These are phyloP conservation scores for Vitis cinerea DNA, from an alignment of 164 flowering plant species.

Conservation along the genomic window DNA sequence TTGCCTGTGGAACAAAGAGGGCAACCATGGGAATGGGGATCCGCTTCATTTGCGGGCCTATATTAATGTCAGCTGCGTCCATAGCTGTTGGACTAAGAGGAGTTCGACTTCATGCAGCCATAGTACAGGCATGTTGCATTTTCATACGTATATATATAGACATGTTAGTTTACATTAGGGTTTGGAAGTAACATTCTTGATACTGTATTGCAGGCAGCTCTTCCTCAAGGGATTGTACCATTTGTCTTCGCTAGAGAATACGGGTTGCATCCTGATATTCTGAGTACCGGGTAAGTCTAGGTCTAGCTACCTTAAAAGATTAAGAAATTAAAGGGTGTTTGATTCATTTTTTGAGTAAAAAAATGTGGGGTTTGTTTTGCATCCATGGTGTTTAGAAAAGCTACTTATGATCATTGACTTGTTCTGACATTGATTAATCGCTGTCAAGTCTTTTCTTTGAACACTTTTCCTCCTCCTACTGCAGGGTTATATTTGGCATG, in stretches of 20 bases:
- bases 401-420: not conserved
- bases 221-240: conserved; percentile 74
- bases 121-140: conserved; percentile 46
- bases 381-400: not conserved
- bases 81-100: conserved; percentile 51
- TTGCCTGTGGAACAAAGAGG: conserved; percentile 59
- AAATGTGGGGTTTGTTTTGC: not conserved
- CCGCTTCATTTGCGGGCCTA: conserved; percentile 57
- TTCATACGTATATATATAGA: not conserved
- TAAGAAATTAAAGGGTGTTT: not conserved
- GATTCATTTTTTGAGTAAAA: too few species aligned
- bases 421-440: not conserved
- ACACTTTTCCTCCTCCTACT: conserved; percentile 7
- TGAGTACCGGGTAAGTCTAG: conserved; percentile 56
- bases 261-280: conserved; percentile 63
- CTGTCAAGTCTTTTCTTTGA: not conserved
- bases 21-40: conserved; percentile 51
- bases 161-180: too few species aligned
- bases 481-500: conserved; percentile 79
- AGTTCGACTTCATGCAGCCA: conserved; percentile 45
- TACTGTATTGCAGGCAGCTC: conserved; percentile 47
- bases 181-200: not conserved
- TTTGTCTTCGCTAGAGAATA: conserved; percentile 73
- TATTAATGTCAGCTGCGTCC: conserved; percentile 59
- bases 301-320: not conserved